Conservation (phyloP, 495 filamentous ascomycete species). For the Annulohypoxylon nitens region DNA sequence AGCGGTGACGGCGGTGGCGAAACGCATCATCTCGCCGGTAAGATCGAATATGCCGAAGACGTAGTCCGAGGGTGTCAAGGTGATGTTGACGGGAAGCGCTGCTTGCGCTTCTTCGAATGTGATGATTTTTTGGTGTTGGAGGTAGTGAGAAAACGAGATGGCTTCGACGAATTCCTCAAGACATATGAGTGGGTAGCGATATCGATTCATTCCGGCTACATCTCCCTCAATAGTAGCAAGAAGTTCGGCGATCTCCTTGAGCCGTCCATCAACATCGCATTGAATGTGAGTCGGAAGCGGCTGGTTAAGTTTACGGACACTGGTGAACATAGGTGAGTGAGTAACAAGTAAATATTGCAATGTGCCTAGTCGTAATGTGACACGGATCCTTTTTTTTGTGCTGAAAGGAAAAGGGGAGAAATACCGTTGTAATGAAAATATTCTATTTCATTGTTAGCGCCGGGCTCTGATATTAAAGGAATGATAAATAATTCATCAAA, state of each 20-base stretch:
- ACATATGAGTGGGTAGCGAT: constrained; percentile 88
- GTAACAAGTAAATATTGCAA: background rate
- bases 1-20: constrained; percentile 85
- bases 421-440: constrained; percentile 93
- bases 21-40: constrained; percentile 95
- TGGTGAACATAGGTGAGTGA: constrained; percentile 48
- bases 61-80: constrained; percentile 85
- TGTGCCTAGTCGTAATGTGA: background rate
- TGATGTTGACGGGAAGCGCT: constrained; percentile 66
- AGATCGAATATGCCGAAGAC: constrained; percentile 92
- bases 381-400: background rate
- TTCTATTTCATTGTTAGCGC: constrained; percentile 64
- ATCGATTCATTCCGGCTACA: constrained; percentile 79
- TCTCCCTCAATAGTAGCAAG: constrained; percentile 78
- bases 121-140: constrained; percentile 80
- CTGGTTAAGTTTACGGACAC: constrained; percentile 72
- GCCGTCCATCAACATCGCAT: constrained; percentile 72
- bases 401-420: background rate
- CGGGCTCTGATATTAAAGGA: constrained; percentile 2
- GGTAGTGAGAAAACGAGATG: constrained; percentile 85
- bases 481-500: background rate
- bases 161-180: constrained; percentile 96
- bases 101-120: constrained; percentile 68
- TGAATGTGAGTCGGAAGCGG: constrained; percentile 74
- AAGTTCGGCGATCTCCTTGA: constrained; percentile 74